Evolutionary conservation across 2,329 filamentous ascomycete species (phyloP).

Genomic region (Sphaceloma murrayae): DNA sequence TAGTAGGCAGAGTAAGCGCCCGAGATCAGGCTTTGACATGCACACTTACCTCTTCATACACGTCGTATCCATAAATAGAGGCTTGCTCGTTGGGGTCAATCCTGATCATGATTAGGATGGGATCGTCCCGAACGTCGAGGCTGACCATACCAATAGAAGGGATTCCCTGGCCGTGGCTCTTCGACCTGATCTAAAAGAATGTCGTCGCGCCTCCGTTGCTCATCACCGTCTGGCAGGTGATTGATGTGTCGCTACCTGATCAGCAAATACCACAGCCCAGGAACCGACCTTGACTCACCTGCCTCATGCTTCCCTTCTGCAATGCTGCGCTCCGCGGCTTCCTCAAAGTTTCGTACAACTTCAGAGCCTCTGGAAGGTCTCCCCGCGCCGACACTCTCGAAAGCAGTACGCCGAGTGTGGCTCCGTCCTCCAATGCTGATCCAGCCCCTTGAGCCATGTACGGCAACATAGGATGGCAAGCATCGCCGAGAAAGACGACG

Average conservation of each 20-base stretch:
- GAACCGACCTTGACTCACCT: conserved; percentile 20
- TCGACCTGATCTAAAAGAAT: conserved; percentile 33
- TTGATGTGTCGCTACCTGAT: conserved; percentile 30
- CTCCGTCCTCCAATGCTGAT: conserved; percentile 53
- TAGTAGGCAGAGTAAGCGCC: too few relatives aligned
- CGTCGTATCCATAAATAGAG: neutral
- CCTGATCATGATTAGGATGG: too few relatives aligned
- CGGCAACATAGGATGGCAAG: conserved; percentile 55
- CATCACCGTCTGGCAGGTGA: conserved; percentile 41
- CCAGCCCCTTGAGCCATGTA: conserved; percentile 51
- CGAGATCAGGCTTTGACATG: too few relatives aligned
- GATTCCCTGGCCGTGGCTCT: neutral
- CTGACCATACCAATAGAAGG: neutral
- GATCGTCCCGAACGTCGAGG: too few relatives aligned
- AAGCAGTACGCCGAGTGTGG: conserved; percentile 48
- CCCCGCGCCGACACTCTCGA: conserved; percentile 30
- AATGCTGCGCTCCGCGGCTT: conserved; percentile 46
- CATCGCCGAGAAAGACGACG: conserved; percentile 53
- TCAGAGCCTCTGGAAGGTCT: conserved; percentile 34
- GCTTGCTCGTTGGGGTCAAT: neutral
- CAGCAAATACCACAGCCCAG: neutral
- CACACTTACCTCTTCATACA: neutral
- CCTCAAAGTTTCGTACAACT: conserved; percentile 37
- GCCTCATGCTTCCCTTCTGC: conserved; percentile 52
- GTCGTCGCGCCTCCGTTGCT: conserved; percentile 49